phyloP scores from a whole-genome alignment of 2,329 filamentous ascomycete species.

The Colletotrichum sojae region DNA sequence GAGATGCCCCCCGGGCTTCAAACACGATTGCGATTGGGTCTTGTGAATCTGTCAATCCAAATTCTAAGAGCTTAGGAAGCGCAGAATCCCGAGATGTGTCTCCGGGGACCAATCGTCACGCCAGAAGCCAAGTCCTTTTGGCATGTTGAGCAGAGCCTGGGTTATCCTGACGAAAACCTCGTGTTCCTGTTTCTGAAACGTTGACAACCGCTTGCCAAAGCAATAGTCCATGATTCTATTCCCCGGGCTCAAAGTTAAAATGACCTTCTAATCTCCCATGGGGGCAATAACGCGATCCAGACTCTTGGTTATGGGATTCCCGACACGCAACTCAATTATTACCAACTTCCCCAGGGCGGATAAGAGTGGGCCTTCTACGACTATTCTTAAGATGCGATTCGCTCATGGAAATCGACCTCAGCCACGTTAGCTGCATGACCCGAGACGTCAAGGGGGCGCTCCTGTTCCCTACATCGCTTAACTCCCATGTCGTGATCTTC shows the following conservation, averaged over 20 bases:
- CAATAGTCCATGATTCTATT: neutral
- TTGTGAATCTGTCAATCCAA: constrained; percentile 5
- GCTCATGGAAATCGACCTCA: constrained; percentile 30
- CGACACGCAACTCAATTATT: constrained; percentile 23
- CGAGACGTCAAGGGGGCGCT: constrained; percentile 19
- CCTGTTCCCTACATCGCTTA: constrained; percentile 9
- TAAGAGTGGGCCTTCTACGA: constrained; percentile 9
- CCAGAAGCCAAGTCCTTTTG: constrained; percentile 11
- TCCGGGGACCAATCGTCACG: constrained; percentile 25
- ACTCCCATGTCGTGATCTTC: constrained; percentile 15
- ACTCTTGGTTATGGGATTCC: neutral
- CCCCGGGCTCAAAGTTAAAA: constrained; percentile 1
- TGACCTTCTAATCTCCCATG: constrained; percentile 2
- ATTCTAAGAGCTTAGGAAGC: constrained; percentile 7
- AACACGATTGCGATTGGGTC: constrained; percentile 14
- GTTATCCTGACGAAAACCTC: neutral
- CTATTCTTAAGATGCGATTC: constrained; percentile 26
- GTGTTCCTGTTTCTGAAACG: constrained; percentile 13
- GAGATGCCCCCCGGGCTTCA: neutral
- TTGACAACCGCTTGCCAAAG: constrained; percentile 24
- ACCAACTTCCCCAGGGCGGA: constrained; percentile 4
- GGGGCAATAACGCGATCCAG: neutral
- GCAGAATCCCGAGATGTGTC: constrained; percentile 10
- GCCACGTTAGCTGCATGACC: constrained; percentile 27
- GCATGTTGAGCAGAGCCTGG: constrained; percentile 4